Percentiles rank a stretch among this genome's conserved stretches.
These are phyloP conservation scores for Phytophthora sojae DNA, from an alignment of 352 stramenopile genomes.

Conservation along the genomic window DNA sequence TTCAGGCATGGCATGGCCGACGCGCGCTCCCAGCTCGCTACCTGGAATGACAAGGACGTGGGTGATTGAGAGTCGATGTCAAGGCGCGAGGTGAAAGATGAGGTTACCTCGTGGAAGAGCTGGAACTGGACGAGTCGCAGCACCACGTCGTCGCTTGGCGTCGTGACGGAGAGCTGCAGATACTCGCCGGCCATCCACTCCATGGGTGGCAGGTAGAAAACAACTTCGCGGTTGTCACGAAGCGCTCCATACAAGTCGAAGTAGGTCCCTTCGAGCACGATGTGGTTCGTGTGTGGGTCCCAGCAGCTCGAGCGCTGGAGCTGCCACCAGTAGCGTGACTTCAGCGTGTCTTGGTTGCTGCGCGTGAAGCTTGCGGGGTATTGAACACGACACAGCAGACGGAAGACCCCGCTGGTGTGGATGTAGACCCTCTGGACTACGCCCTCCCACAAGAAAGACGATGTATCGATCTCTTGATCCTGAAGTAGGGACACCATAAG, in stretches of 20 bases:
- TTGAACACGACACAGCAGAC: constrained; percentile 23
- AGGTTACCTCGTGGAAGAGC: constrained; percentile 28
- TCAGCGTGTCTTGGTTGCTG: constrained; percentile 7
- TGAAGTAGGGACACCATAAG: neutral
- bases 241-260: constrained; percentile 24
- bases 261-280: constrained; percentile 23
- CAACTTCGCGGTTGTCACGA: constrained; percentile 18
- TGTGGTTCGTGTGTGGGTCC: constrained; percentile 12
- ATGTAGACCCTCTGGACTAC: constrained; percentile 33
- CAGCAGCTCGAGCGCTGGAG: constrained; percentile 31
- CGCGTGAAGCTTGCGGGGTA: neutral
- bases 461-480: neutral
- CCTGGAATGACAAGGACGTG: constrained; percentile 2
- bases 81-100: neutral
- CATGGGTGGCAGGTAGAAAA: constrained; percentile 32
- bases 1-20: constrained; percentile 11
- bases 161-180: constrained; percentile 23
- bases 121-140: constrained; percentile 19
- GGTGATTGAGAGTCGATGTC: neutral
- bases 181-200: constrained; percentile 41
- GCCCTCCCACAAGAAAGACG: constrained; percentile 23
- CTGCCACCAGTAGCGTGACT: constrained; percentile 26
- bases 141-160: constrained; percentile 9
- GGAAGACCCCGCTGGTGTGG: constrained; percentile 25
- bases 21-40: constrained; percentile 13